phyloP scores from a whole-genome alignment of 106 monocot species.

The Platanthera guangdongensis region DNA sequence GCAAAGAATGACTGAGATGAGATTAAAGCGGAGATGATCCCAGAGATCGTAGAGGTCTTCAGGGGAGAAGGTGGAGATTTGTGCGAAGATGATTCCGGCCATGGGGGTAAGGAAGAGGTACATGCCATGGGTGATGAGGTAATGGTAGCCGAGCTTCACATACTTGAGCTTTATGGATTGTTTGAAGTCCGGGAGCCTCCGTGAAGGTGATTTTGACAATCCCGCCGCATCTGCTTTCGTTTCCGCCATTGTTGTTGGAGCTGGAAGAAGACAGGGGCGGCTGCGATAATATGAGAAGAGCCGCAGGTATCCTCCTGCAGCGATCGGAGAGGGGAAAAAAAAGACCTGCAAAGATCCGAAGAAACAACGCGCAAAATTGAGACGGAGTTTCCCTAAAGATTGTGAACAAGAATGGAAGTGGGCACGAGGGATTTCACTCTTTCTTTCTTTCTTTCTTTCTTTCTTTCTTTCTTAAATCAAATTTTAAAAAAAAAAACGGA shows the following conservation, averaged over 20 bases:
- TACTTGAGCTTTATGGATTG: constrained; percentile 19
- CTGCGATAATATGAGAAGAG: neutral
- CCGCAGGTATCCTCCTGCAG: neutral
- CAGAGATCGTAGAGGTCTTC: constrained; percentile 10
- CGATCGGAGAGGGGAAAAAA: no score
- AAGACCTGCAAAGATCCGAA: neutral
- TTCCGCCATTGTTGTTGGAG: constrained; percentile 8
- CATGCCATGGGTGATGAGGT: constrained; percentile 20
- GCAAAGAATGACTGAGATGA: constrained; percentile 11
- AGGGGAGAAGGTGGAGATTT: constrained; percentile 15
- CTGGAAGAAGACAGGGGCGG: neutral
- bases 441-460: no score
- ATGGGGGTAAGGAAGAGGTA: constrained; percentile 15
- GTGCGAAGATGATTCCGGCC: constrained; percentile 3
- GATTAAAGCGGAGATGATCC: constrained; percentile 15
- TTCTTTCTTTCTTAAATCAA: no score
- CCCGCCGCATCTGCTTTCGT: neutral
- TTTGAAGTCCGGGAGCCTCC: constrained; percentile 14
- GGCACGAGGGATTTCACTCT: no score
- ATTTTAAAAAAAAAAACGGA: neutral
- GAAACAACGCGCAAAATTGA: no score
- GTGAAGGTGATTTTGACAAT: neutral
- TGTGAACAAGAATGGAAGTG: no score
- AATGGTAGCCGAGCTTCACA: constrained; percentile 20
- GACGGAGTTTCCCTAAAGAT: no score